Evolutionary conservation across 352 stramenopile species (phyloP).

Genomic region (Globisporangium solare): DNA sequence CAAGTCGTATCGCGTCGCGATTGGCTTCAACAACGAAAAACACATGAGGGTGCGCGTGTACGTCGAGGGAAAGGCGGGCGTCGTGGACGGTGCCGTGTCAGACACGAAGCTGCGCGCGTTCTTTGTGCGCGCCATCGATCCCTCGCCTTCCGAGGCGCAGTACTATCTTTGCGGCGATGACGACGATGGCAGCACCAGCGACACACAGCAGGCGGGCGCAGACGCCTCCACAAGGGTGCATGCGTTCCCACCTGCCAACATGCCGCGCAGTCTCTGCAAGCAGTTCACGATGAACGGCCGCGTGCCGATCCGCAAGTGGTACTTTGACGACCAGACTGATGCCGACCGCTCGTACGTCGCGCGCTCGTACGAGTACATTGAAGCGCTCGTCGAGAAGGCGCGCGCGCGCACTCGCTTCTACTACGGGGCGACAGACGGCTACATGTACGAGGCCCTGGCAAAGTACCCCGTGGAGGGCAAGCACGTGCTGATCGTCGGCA

Average conservation of each 20-base stretch:
- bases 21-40: conserved; percentile 15
- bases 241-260: conserved; percentile 20
- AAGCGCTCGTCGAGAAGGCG: conserved; percentile 19
- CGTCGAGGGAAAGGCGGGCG: conserved; percentile 13
- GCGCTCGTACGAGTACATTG: conserved; percentile 23
- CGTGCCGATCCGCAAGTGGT: conserved; percentile 36
- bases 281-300: conserved; percentile 31
- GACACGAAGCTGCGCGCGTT: conserved; percentile 23
- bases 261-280: conserved; percentile 24
- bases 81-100: conserved; percentile 1
- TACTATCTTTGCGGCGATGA: conserved; percentile 16
- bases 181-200: neutral
- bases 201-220: neutral
- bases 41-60: conserved; percentile 29
- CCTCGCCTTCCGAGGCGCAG: conserved; percentile 23
- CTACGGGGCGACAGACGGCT: conserved; percentile 25
- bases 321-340: conserved; percentile 38
- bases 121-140: conserved; percentile 25
- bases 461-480: conserved; percentile 25
- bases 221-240: neutral
- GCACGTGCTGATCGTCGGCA: conserved; percentile 35
- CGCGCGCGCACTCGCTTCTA: conserved; percentile 15
- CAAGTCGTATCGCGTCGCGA: conserved; percentile 24
- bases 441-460: conserved; percentile 19
- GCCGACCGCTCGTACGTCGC: conserved; percentile 21